phyloP scores from a whole-genome alignment of 805 yeast species.

The Cyberlindnera meyerae region DNA sequence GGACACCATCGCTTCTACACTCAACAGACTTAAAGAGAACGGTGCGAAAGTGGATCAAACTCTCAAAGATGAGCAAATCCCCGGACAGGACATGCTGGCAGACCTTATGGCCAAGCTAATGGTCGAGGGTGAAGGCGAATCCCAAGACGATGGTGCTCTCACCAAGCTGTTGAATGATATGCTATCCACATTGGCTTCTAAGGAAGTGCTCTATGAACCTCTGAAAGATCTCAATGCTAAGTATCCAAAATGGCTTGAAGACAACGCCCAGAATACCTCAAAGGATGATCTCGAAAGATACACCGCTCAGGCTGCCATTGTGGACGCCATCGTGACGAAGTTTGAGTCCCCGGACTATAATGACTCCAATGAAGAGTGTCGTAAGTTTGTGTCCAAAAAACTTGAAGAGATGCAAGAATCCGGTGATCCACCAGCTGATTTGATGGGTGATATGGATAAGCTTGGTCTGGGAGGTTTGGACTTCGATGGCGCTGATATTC shows the following conservation, averaged over 20 bases:
- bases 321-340: conserved; percentile 53
- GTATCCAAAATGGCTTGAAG: conserved; percentile 65
- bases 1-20: conserved; percentile 72
- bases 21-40: conserved; percentile 72
- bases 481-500: conserved; percentile 48
- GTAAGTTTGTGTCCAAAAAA: conserved; percentile 49
- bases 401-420: conserved; percentile 68
- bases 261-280: conserved; percentile 37
- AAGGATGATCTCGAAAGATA: conserved; percentile 48
- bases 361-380: conserved; percentile 38
- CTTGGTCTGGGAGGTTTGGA: conserved; percentile 34
- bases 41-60: conserved; percentile 66
- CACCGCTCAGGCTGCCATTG: conserved; percentile 55
- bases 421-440: conserved; percentile 77
- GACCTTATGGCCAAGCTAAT: conserved; percentile 62
- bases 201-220: conserved; percentile 84
- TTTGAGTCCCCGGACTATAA: conserved; percentile 64
- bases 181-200: conserved; percentile 77
- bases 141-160: conserved; percentile 44
- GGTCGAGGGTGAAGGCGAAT: conserved; percentile 32
- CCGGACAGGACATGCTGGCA: conserved; percentile 46
- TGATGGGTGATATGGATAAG: conserved; percentile 53
- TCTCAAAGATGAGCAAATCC: conserved; percentile 45
- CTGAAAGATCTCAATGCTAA: conserved; percentile 72
- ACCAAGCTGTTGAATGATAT: conserved; percentile 62